phyloP scores from a whole-genome alignment of 2,329 filamentous ascomycete genomes.

The Cytospora leucostoma region DNA sequence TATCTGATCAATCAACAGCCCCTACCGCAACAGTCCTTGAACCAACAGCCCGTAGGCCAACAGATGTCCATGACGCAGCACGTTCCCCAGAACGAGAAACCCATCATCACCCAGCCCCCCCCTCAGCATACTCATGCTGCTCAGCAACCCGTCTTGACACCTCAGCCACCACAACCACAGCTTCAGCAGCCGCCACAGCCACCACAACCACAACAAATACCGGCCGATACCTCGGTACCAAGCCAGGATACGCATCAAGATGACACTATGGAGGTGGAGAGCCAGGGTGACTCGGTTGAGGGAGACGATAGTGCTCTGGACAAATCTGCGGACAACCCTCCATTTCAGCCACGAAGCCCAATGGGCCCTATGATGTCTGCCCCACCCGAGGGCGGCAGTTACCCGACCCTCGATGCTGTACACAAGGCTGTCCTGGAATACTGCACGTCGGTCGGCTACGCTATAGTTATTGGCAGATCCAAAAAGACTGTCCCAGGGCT shows the following conservation, averaged over 20 bases:
- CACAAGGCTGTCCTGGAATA: conserved; percentile 66
- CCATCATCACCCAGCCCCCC: conserved; percentile 46
- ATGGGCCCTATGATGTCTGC: conserved; percentile 63
- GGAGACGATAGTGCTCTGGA: conserved; percentile 47
- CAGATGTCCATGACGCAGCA: conserved; percentile 43
- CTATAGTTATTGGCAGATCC: conserved; percentile 67
- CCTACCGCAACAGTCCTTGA: conserved; percentile 28
- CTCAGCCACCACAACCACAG: conserved; percentile 28
- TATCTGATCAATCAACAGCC: conserved; percentile 33
- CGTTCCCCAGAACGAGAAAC: conserved; percentile 42
- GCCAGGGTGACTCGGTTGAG: conserved; percentile 48
- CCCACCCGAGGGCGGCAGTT: conserved; percentile 65
- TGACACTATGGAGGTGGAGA: conserved; percentile 57
- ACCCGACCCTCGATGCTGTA: conserved; percentile 64
- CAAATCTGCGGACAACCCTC: conserved; percentile 48
- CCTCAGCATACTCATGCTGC: conserved; percentile 29
- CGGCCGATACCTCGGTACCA: conserved; percentile 34
- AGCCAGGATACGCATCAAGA: conserved; percentile 45
- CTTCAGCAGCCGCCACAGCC: conserved; percentile 30
- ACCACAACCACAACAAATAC: conserved; percentile 33
- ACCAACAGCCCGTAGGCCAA: conserved; percentile 36
- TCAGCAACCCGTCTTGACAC: conserved; percentile 29
- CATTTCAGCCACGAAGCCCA: conserved; percentile 55
- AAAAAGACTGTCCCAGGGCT: conserved; percentile 68
- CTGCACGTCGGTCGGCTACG: conserved; percentile 67